These are phyloP conservation scores for Begonia peltatifolia DNA, from an alignment of 306 rosid genomes.

Conservation along the genomic window DNA sequence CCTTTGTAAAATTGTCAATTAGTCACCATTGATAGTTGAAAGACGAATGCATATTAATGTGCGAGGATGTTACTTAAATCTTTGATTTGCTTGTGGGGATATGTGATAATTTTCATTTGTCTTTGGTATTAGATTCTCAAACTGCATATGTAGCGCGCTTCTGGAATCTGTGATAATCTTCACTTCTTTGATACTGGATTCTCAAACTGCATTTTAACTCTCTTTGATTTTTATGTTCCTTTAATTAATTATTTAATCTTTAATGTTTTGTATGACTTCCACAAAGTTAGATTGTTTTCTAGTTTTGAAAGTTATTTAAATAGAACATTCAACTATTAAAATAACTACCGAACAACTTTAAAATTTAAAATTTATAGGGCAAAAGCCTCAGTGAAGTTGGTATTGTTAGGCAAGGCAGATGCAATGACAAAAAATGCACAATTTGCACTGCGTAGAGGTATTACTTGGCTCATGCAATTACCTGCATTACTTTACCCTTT, in stretches of 20 bases:
- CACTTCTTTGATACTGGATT: too few relatives aligned
- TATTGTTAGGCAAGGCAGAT: slow-evolving; percentile 88
- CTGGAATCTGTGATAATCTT: too few relatives aligned
- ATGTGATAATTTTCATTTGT: not conserved
- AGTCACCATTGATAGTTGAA: not conserved
- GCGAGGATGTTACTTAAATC: too few relatives aligned
- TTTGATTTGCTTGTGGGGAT: too few relatives aligned
- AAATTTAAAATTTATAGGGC: slow-evolving; percentile 27
- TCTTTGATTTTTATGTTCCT: too few relatives aligned
- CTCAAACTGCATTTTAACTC: too few relatives aligned
- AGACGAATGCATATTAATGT: too few relatives aligned
- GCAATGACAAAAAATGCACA: slow-evolving; percentile 99
- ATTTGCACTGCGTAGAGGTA: slow-evolving; percentile 93
- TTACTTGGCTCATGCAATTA: not conserved
- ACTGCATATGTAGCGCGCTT: too few relatives aligned
- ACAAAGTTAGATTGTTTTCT: not conserved
- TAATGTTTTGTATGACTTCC: not conserved
- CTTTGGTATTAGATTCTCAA: not conserved
- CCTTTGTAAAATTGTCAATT: not conserved
- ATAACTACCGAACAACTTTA: too few relatives aligned
- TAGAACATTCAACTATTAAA: too few relatives aligned
- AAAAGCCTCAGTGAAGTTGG: slow-evolving; percentile 67
- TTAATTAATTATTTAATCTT: too few relatives aligned
- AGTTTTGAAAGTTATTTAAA: not conserved
- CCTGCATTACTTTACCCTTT: not conserved